A percentile compares a stretch with the other conserved stretches of the same genome.
Conservation (phyloP, 2,329 filamentous ascomycete species). For the Apiospora rasikravindrae region DNA sequence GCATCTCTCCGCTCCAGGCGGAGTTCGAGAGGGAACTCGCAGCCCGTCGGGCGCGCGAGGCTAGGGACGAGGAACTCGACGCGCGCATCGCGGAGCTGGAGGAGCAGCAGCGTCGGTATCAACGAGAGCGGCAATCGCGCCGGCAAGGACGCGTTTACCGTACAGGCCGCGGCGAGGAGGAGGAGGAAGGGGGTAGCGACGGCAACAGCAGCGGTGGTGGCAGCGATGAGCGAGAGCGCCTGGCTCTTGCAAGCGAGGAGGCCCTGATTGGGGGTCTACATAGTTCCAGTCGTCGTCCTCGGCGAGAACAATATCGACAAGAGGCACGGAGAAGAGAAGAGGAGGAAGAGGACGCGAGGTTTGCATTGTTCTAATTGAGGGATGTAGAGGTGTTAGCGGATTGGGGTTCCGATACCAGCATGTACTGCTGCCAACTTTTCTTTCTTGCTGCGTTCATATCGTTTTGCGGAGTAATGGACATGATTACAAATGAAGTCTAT, state of each 20-base stretch:
- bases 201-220: not conserved
- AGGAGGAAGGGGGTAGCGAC: not conserved
- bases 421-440: not conserved
- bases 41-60: conserved; percentile 11
- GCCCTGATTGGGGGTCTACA: not conserved
- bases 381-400: not conserved
- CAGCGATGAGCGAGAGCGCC: not conserved
- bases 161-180: not conserved
- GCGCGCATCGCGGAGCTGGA: conserved; percentile 7
- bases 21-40: conserved; percentile 18
- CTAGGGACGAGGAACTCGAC: conserved; percentile 15
- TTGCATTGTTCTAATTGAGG: not conserved
- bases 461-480: not conserved
- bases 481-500: not conserved
- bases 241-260: not conserved
- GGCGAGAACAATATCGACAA: not conserved
- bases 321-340: not conserved
- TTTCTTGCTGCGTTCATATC: not conserved
- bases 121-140: conserved; percentile 15
- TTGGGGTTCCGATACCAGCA: not conserved
- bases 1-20: conserved; percentile 11
- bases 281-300: not conserved
- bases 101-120: not conserved
- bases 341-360: conserved; percentile 8
- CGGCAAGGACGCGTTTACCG: conserved; percentile 13